These are phyloP conservation scores for Myxozyma geophila DNA, from an alignment of 805 yeast species.

Conservation along the genomic window DNA sequence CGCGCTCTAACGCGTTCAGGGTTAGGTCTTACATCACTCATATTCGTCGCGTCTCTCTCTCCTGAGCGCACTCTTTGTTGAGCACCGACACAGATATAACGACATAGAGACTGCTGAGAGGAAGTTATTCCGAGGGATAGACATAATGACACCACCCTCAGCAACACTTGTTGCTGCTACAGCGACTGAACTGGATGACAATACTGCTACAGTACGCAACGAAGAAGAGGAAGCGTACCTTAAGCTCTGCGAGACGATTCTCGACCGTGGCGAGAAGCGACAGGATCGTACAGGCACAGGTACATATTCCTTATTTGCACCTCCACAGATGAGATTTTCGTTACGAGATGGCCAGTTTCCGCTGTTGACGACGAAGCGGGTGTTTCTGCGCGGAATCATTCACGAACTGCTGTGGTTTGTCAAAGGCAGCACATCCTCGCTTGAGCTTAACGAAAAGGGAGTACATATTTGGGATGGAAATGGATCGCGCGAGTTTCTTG, in stretches of 20 bases:
- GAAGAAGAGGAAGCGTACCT: slow-evolving; percentile 83
- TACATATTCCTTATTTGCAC: slow-evolving; percentile 86
- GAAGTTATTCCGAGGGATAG: not conserved
- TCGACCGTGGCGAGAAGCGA: slow-evolving; percentile 83
- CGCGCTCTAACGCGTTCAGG: no score
- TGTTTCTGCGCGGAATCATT: slow-evolving; percentile 85
- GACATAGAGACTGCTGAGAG: no score
- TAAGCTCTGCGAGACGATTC: slow-evolving; percentile 75
- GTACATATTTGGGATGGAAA: slow-evolving; percentile 99
- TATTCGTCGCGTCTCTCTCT: no score
- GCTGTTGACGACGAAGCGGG: slow-evolving; percentile 87
- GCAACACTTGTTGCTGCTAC: not conserved
- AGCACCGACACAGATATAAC: no score
- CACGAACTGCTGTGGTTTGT: slow-evolving; percentile 92
- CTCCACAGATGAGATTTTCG: slow-evolving; percentile 89
- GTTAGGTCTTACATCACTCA: no score
- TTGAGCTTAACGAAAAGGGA: slow-evolving; percentile 73
- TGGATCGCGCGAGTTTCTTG: slow-evolving; percentile 90
- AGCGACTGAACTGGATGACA: not conserved
- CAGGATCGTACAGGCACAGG: slow-evolving; percentile 99
- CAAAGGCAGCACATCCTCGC: slow-evolving; percentile 87
- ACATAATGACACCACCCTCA: not conserved
- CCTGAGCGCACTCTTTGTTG: no score
- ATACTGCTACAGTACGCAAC: not conserved
- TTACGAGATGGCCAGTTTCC: slow-evolving; percentile 78